A percentile compares a stretch with the other conserved stretches of the same genome.
phyloP scores from a whole-genome alignment of 257 asterid species.

The Dorcoceras hygrometricum region DNA sequence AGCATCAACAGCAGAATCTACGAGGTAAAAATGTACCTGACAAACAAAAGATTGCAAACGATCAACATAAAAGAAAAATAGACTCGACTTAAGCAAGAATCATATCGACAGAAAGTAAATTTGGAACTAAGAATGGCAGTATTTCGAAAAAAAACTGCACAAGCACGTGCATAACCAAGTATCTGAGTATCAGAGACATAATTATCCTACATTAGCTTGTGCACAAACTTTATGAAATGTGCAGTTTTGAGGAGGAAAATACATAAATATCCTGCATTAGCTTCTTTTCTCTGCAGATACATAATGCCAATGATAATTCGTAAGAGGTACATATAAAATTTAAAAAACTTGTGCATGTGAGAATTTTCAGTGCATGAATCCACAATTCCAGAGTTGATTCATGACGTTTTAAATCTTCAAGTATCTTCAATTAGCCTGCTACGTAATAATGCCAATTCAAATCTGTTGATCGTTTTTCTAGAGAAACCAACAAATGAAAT shows the following conservation, averaged over 20 bases:
- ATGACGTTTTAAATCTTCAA: too few relatives aligned
- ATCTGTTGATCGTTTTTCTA: neutral
- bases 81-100: neutral
- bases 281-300: neutral
- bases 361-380: neutral
- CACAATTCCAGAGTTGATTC: too few relatives aligned
- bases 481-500: neutral
- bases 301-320: neutral
- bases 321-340: neutral
- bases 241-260: neutral
- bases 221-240: neutral
- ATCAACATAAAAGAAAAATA: neutral
- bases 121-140: neutral
- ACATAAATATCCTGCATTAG: too few relatives aligned
- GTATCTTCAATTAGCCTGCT: too few relatives aligned
- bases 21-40: conserved; percentile 19
- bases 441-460: neutral
- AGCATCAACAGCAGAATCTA: conserved; percentile 8
- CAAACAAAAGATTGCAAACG: conserved; percentile 10
- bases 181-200: neutral
- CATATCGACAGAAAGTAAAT: neutral
- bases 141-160: neutral
- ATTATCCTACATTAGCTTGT: neutral
- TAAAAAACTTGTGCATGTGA: neutral
- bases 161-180: neutral